These are phyloP conservation scores for Metschnikowia cerradonensis DNA, from an alignment of 805 yeast genomes.

Conservation along the genomic window DNA sequence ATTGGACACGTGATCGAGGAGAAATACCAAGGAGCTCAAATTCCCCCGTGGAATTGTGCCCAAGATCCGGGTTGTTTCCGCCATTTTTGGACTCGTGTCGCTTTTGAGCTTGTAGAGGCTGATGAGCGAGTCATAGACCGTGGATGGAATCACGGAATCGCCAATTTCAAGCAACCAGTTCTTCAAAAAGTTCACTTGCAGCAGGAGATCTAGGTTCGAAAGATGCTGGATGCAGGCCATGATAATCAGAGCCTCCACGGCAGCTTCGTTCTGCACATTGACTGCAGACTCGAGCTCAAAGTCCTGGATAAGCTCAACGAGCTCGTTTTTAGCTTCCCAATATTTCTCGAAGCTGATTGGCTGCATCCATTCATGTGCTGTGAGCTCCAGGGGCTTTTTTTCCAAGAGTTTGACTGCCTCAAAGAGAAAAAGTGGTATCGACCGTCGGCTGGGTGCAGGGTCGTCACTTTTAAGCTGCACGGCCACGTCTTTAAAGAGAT, in stretches of 20 bases:
- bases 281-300: conserved; percentile 8
- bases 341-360: conserved; percentile 31
- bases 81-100: not conserved
- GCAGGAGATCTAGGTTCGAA: conserved; percentile 3
- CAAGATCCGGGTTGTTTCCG: conserved; percentile 24
- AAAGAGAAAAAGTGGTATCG: conserved; percentile 32
- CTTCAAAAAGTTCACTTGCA: conserved; percentile 30
- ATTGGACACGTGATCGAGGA: conserved; percentile 32
- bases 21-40: conserved; percentile 30
- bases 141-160: conserved; percentile 41
- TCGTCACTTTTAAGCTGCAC: conserved; percentile 24
- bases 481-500: conserved; percentile 39
- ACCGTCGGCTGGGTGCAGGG: conserved; percentile 21
- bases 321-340: conserved; percentile 33
- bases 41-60: conserved; percentile 38
- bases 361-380: conserved; percentile 22
- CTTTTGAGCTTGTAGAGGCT: conserved; percentile 15
- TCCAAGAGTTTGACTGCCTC: conserved; percentile 20
- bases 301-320: conserved; percentile 22
- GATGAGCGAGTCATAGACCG: conserved; percentile 32
- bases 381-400: not conserved
- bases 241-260: conserved; percentile 10
- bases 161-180: conserved; percentile 40
- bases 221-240: conserved; percentile 10
- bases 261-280: conserved; percentile 16